A percentile compares a stretch with the other conserved stretches of the same genome.
phyloP scores from a whole-genome alignment of 2,329 filamentous ascomycete genomes.

The Exophiala phaeomuriformis region DNA sequence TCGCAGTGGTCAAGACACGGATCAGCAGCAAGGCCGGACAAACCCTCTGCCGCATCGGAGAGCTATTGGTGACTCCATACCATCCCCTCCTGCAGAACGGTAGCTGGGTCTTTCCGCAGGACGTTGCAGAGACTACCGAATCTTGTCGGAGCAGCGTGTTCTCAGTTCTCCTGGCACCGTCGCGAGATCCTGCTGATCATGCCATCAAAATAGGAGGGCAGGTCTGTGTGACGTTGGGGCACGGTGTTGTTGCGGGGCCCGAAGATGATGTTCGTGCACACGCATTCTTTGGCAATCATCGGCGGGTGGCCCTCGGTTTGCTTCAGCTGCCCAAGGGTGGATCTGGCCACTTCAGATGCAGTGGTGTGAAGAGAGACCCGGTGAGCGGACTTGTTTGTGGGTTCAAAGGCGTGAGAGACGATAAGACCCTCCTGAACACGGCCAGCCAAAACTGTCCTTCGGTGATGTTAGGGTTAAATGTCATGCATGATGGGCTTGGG shows the following conservation, averaged over 20 bases:
- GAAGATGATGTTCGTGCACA: conserved; percentile 44
- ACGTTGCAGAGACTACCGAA: conserved; percentile 32
- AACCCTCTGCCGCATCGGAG: conserved; percentile 42
- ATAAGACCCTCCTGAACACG: background rate
- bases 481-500: background rate
- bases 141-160: conserved; percentile 47
- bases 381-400: conserved; percentile 33
- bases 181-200: conserved; percentile 35
- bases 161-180: conserved; percentile 49
- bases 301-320: conserved; percentile 38
- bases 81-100: conserved; percentile 46
- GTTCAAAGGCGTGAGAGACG: conserved; percentile 11
- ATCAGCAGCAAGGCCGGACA: conserved; percentile 31
- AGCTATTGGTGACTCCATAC: conserved; percentile 52
- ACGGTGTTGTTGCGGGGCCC: conserved; percentile 40
- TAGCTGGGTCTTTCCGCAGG: conserved; percentile 45
- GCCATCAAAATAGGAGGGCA: conserved; percentile 38
- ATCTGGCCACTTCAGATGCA: conserved; percentile 41
- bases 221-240: conserved; percentile 54
- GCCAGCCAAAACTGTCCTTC: background rate
- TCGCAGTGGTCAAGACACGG: conserved; percentile 46
- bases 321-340: conserved; percentile 31
- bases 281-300: conserved; percentile 50
- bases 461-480: background rate
- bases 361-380: conserved; percentile 37